Evolutionary conservation across 1,139 yeast species (phyloP).

Genomic region (Pichia sp.): DNA sequence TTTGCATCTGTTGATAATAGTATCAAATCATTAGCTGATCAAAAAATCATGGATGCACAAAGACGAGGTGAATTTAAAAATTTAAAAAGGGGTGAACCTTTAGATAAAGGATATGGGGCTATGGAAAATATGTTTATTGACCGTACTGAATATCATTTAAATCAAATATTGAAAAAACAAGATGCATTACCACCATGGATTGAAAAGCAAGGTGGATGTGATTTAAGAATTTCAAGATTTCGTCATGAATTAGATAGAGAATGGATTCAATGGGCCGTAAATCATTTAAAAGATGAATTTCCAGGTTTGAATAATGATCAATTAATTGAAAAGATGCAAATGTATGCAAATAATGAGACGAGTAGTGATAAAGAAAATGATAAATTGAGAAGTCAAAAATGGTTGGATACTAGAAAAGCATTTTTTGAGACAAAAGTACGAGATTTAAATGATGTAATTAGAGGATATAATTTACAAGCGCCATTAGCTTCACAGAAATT

Average conservation of each 20-base stretch:
- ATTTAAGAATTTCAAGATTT: constrained; percentile 40
- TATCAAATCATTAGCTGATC: constrained; percentile 65
- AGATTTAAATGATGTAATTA: constrained; percentile 49
- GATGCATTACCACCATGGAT: constrained; percentile 87
- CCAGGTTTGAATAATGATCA: constrained; percentile 13
- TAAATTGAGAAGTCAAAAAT: constrained; percentile 26
- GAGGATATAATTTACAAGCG: constrained; percentile 76
- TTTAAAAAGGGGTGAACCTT: constrained; percentile 57
- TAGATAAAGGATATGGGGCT: constrained; percentile 37
- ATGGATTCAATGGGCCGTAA: constrained; percentile 39
- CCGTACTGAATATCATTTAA: constrained; percentile 60
- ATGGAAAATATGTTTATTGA: constrained; percentile 40
- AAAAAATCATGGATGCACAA: constrained; percentile 66
- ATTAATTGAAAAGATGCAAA: constrained; percentile 17
- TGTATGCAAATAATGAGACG: constrained; percentile 12
- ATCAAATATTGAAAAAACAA: constrained; percentile 66
- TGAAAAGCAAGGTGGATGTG: constrained; percentile 63
- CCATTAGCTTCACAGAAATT: constrained; percentile 71
- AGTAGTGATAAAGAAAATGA: constrained; percentile 7
- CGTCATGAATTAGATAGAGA: constrained; percentile 38
- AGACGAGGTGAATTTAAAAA: constrained; percentile 63
- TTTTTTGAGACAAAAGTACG: constrained; percentile 43
- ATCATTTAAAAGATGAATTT: constrained; percentile 27
- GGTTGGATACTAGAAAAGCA: constrained; percentile 34
- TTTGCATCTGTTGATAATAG: constrained; percentile 44